These are phyloP conservation scores for Ophidiomyces ophidiicola DNA, from an alignment of 2,329 filamentous ascomycete species.

Conservation along the genomic window DNA sequence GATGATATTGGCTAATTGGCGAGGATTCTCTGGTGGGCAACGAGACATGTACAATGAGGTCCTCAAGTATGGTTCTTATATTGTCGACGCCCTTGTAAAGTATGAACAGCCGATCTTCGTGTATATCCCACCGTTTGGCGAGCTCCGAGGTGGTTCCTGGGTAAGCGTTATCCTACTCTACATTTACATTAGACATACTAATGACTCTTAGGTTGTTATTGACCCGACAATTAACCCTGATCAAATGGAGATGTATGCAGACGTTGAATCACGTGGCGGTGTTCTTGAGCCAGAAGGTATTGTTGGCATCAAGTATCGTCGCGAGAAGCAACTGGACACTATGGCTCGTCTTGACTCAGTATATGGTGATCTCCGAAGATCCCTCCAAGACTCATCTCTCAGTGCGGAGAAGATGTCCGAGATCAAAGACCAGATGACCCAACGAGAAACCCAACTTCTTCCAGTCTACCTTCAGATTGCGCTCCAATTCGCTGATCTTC, in stretches of 20 bases:
- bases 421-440: slow-evolving; percentile 72
- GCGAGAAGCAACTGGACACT: slow-evolving; percentile 91
- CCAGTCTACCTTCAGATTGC: slow-evolving; percentile 92
- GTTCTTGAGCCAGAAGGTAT: slow-evolving; percentile 97
- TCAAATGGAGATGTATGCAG: slow-evolving; percentile 99
- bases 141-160: slow-evolving; percentile 98
- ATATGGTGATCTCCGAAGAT: slow-evolving; percentile 74
- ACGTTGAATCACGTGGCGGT: slow-evolving; percentile 87
- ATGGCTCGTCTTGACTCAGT: slow-evolving; percentile 85
- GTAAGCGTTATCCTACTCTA: slow-evolving; percentile 32
- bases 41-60: slow-evolving; percentile 99
- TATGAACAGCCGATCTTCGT: slow-evolving; percentile 98
- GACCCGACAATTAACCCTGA: slow-evolving; percentile 96
- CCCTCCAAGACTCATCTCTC: slow-evolving; percentile 55
- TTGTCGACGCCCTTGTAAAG: slow-evolving; percentile 95
- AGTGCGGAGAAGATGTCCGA: slow-evolving; percentile 60
- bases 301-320: slow-evolving; percentile 95
- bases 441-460: slow-evolving; percentile 75
- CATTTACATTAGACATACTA: slow-evolving; percentile 6
- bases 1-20: slow-evolving; percentile 99
- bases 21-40: slow-evolving; percentile 98
- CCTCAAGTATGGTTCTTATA: slow-evolving; percentile 97
- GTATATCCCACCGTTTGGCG: slow-evolving; percentile 92
- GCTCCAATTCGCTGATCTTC: slow-evolving; percentile 92
- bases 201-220: slow-evolving; percentile 61